A percentile compares a stretch with the other conserved stretches of the same genome.
Evolutionary conservation across 2,329 filamentous ascomycete genomes (phyloP).

Genomic region (Cercospora berteroae): DNA sequence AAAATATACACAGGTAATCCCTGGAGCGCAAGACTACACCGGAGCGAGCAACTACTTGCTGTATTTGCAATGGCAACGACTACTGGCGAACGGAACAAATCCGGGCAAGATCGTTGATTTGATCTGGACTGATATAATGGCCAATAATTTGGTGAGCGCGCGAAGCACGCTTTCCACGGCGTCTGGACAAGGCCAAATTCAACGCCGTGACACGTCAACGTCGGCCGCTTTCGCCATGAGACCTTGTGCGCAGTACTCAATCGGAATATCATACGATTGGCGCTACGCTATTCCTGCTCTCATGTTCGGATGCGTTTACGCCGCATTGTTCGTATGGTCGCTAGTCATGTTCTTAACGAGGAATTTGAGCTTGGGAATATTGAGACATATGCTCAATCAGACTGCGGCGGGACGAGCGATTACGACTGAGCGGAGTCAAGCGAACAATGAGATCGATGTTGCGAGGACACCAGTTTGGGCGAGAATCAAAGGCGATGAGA

Average conservation of each 20-base stretch:
- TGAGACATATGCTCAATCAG: conserved; percentile 15
- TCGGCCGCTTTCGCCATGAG: neutral
- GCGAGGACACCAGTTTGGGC: conserved; percentile 12
- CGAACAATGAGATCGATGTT: conserved; percentile 3
- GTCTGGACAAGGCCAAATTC: neutral
- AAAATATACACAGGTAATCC: neutral
- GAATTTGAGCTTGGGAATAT: neutral
- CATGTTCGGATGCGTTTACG: conserved; percentile 8
- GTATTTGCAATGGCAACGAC: conserved; percentile 10
- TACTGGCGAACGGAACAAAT: neutral
- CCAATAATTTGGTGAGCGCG: conserved; percentile 9
- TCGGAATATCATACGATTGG: conserved; percentile 14
- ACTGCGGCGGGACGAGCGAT: conserved; percentile 11
- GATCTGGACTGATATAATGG: conserved; percentile 20
- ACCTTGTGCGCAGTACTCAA: conserved; percentile 2
- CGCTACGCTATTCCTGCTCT: conserved; percentile 16
- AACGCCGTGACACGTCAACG: neutral
- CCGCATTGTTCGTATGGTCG: neutral
- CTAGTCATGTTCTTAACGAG: conserved; percentile 8
- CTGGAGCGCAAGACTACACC: conserved; percentile 2
- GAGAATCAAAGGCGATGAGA: conserved; percentile 7
- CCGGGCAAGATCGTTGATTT: conserved; percentile 6
- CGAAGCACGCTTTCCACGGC: conserved; percentile 5
- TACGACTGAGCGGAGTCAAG: conserved; percentile 16
- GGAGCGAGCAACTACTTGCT: conserved; percentile 15